Evolutionary conservation across 2,329 filamentous ascomycete species (phyloP).

Genomic region (Parascedosporium putredinis): DNA sequence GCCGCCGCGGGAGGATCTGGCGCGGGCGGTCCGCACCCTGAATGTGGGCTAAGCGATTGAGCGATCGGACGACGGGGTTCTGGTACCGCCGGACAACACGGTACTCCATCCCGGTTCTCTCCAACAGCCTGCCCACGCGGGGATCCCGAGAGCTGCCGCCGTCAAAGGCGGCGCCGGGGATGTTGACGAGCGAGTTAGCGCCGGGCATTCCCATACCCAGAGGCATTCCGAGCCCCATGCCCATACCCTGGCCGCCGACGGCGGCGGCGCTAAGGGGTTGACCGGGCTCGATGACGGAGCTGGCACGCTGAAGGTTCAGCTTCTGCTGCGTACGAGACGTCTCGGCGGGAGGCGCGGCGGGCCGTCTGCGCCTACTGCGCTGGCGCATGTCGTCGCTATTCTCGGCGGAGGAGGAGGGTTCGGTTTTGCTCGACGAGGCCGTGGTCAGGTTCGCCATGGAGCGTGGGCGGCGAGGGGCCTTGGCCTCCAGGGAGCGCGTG

Average conservation of each 20-base stretch:
- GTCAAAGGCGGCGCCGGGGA: slow-evolving; percentile 45
- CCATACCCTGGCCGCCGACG: neutral
- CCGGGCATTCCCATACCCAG: slow-evolving; percentile 14
- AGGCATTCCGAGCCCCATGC: slow-evolving; percentile 11
- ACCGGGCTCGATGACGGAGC: slow-evolving; percentile 58
- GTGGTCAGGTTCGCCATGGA: slow-evolving; percentile 28
- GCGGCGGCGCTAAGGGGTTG: slow-evolving; percentile 24
- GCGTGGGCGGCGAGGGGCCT: slow-evolving; percentile 27
- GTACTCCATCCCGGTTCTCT: slow-evolving; percentile 63
- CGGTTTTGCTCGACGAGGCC: slow-evolving; percentile 13
- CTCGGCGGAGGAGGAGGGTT: slow-evolving; percentile 19
- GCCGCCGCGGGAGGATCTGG: neutral
- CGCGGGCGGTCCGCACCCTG: neutral
- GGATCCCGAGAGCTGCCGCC: slow-evolving; percentile 43
- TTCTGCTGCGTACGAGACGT: slow-evolving; percentile 66
- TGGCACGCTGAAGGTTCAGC: slow-evolving; percentile 62
- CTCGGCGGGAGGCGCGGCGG: slow-evolving; percentile 32
- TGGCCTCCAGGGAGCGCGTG: slow-evolving; percentile 21
- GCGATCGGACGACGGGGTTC: slow-evolving; percentile 56
- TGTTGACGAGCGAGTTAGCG: slow-evolving; percentile 38
- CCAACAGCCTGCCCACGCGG: slow-evolving; percentile 53
- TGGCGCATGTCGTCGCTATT: slow-evolving; percentile 19
- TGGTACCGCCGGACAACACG: slow-evolving; percentile 63
- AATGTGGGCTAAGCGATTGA: slow-evolving; percentile 28
- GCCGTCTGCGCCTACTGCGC: slow-evolving; percentile 22